Percentiles rank a stretch among this genome's conserved stretches.
Evolutionary conservation across 2,329 filamentous ascomycete species (phyloP).

Genomic region (Endoconidiophora laricicola): DNA sequence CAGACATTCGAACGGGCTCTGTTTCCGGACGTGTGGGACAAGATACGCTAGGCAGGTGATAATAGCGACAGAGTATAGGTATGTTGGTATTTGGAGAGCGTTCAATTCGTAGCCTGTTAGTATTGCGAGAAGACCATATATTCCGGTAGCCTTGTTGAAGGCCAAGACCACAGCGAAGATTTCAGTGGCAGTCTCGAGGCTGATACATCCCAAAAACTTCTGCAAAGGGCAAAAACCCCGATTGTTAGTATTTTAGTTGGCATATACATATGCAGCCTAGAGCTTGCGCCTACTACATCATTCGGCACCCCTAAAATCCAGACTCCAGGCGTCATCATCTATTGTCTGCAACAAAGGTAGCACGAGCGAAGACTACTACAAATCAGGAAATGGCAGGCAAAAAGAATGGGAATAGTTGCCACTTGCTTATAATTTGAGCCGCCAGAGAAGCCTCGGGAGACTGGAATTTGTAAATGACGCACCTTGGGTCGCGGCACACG

Average conservation of each 20-base stretch:
- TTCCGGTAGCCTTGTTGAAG: conserved; percentile 81
- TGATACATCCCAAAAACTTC: conserved; percentile 75
- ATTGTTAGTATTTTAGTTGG: not conserved
- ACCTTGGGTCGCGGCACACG: conserved; percentile 26
- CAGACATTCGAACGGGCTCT: conserved; percentile 63
- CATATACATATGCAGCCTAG: not conserved
- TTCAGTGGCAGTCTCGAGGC: conserved; percentile 71
- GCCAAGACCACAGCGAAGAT: conserved; percentile 69
- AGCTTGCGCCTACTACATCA: not conserved
- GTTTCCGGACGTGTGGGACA: conserved; percentile 62
- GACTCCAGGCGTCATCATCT: not conserved
- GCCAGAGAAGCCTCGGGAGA: not conserved
- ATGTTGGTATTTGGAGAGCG: conserved; percentile 72
- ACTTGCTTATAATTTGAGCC: not conserved
- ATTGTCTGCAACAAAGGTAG: not conserved
- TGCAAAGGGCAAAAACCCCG: conserved; percentile 22
- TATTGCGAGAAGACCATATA: conserved; percentile 80
- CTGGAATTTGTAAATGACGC: conserved; percentile 14
- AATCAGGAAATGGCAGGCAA: not conserved
- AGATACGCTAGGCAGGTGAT: conserved; percentile 53
- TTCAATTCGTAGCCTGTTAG: conserved; percentile 76
- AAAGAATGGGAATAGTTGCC: not conserved
- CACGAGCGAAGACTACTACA: not conserved
- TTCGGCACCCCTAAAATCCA: not conserved
- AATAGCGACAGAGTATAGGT: conserved; percentile 66